Evolutionary conservation across 768 basidiomycete genomes (phyloP).

Genomic region (Zangia roseola): DNA sequence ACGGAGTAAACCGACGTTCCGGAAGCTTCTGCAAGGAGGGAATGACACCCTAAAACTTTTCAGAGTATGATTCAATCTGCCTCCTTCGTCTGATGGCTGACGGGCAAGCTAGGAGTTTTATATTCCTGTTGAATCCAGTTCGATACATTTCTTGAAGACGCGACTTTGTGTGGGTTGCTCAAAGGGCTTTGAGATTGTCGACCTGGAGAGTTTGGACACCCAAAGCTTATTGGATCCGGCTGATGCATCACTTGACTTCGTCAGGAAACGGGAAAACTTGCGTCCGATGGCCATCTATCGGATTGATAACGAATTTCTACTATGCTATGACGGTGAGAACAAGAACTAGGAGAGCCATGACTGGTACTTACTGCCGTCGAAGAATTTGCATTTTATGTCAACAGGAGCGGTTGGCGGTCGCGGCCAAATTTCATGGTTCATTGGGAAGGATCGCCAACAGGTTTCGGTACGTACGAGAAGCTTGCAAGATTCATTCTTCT

Average conservation of each 20-base stretch:
- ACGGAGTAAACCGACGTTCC: constrained; percentile 86
- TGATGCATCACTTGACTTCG: constrained; percentile 90
- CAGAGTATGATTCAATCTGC: constrained; percentile 52
- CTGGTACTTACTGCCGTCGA: constrained; percentile 7
- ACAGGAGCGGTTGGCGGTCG: constrained; percentile 92
- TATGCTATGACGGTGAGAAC: constrained; percentile 92
- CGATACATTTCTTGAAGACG: constrained; percentile 96
- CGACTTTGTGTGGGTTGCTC: constrained; percentile 96
- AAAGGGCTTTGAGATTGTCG: constrained; percentile 97
- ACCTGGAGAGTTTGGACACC: constrained; percentile 94
- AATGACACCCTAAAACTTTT: constrained; percentile 92
- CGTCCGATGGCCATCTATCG: constrained; percentile 96
- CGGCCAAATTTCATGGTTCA: constrained; percentile 90
- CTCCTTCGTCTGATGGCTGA: not conserved
- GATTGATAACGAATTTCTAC: constrained; percentile 92
- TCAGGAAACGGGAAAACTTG: constrained; percentile 83
- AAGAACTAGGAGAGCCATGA: not conserved
- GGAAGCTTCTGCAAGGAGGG: constrained; percentile 89
- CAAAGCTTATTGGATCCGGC: constrained; percentile 93
- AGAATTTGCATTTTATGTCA: constrained; percentile 99
- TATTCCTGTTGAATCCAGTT: constrained; percentile 95
- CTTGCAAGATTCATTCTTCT: constrained; percentile 2
- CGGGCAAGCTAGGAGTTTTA: constrained; percentile 79
- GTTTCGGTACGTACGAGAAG: constrained; percentile 73
- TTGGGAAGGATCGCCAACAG: constrained; percentile 94